Evolutionary conservation across 2,329 filamentous ascomycete genomes (phyloP).

Genomic region (Alternaria sp.): DNA sequence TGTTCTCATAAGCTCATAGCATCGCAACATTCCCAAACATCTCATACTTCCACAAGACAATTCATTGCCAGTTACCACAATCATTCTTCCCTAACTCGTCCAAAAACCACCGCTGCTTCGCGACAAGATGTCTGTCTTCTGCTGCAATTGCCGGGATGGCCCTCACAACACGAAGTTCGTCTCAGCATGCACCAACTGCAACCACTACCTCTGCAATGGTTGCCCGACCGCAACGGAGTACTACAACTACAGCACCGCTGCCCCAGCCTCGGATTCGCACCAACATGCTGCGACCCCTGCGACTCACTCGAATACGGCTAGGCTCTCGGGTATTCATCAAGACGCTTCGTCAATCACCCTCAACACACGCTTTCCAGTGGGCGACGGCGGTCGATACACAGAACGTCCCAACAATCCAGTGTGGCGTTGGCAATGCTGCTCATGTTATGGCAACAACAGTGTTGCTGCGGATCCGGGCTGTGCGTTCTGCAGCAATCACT

Average conservation of each 20-base stretch:
- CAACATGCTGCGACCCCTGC: neutral
- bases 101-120: too few relatives aligned
- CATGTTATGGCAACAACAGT: neutral
- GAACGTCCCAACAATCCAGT: neutral
- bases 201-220: neutral
- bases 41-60: neutral
- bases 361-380: neutral
- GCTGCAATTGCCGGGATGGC: neutral
- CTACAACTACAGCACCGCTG: neutral
- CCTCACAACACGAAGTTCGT: neutral
- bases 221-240: neutral
- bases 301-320: neutral
- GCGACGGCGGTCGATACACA: neutral
- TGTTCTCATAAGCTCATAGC: neutral
- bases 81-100: too few relatives aligned
- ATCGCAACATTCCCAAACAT: neutral
- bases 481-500: neutral
- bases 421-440: neutral
- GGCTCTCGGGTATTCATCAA: neutral
- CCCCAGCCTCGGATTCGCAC: neutral
- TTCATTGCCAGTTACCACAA: too few relatives aligned
- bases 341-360: neutral
- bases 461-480: neutral
- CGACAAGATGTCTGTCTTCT: neutral
- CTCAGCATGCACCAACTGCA: neutral